Evolutionary conservation across 306 rosid species (phyloP), one percentile per base, ranked within the genome.

Genomic region (Prunus persica): DNA sequence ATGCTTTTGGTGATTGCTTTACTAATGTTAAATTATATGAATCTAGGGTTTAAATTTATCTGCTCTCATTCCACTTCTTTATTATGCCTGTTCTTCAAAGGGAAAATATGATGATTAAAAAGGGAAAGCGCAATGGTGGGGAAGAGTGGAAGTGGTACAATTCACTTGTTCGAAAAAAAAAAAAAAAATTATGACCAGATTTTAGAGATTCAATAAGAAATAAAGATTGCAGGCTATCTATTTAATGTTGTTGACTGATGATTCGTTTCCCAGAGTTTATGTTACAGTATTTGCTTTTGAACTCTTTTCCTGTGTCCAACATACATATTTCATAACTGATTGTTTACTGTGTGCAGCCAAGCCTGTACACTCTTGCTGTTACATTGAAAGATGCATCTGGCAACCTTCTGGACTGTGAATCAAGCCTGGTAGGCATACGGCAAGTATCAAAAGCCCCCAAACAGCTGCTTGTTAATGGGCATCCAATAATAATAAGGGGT

Each of bases 381-480:
- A 60, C 79, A 84, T 87, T 95, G 63, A 95, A 85, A 89, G 97
- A 95, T 80, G 73, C 74, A 80, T 81, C 88, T 76, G 98, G 93
- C 41, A 76, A 43, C 61, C 74, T 90, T 43, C 86, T 92, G 64
- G 98, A 95, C 78, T 90, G 97, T 54, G 98, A 95, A 77, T 92
- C 98, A 16, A 84, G 90, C 82, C 83, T 85, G 14, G 96, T 95
- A 24, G 98, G 98, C 73, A 85, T 95, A 61, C 84, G 93, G 56
- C 78, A 84, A 78, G 91, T 92, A 55, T 85, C 95, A 34, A 90
- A 77, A 80, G 98, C 96, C 82, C 91, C 82, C 65, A 95, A 95
- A 84, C 96, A 95, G 83, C 82, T 95, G 41, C 97, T 95, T 41
- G 93, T 95, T 75, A 95, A 95, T 77, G 98, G 98, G 45, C 86